Base-by-base conservation (phyloP, 2,329 filamentous ascomycete species). In the Fusarium begoniae region DNA sequence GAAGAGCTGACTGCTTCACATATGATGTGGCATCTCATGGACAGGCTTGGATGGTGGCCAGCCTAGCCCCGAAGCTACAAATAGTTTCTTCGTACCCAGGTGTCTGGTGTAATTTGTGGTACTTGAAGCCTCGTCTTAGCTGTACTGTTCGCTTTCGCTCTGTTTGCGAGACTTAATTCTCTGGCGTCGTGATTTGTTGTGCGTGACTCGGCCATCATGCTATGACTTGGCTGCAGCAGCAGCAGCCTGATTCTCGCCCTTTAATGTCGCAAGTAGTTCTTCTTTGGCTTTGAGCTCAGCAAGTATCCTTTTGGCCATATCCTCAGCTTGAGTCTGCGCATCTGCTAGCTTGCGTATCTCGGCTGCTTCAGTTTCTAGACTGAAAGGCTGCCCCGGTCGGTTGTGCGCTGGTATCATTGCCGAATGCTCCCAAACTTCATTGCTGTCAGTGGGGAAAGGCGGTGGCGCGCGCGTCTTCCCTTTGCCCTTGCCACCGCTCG, bases 361-460 rank as follows among this genome's bases (percentile, higher is more conserved):
- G 12, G 88, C 82, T 73, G 88, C 86, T 83, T 93, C 93, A 54
- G 90, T 92, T 84, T 93, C 90, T 66, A 87, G 87, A 81, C 91
- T 93, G 80, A 94, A 95, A n/a, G 90, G 91, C 79, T 92, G 92
- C 40, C 88, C 91, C 5, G 91, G 90, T 14, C 89, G 87, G 78
- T 90, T 92, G 54, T 85, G 87, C 63, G 90, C 86, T 9, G 94
- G 94, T 71, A 97, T 90, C 85, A 94, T 91, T 63, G 93, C 93
- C 56, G 91, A 93, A 67, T 91, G 88, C 75, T 92, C 89, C 74
- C 90, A 88, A 54, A 90, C 85, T 62, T 88, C 87, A 74, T 87
- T 86, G 74, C 85, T 79, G 47, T 83, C 80, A 10, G 80, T 75
- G 12, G 80, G 84, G 44, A 81, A 79, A 13, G 81, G 82, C 57